Conservation (phyloP, 495 filamentous ascomycete genomes). For the Cercophora samala region DNA sequence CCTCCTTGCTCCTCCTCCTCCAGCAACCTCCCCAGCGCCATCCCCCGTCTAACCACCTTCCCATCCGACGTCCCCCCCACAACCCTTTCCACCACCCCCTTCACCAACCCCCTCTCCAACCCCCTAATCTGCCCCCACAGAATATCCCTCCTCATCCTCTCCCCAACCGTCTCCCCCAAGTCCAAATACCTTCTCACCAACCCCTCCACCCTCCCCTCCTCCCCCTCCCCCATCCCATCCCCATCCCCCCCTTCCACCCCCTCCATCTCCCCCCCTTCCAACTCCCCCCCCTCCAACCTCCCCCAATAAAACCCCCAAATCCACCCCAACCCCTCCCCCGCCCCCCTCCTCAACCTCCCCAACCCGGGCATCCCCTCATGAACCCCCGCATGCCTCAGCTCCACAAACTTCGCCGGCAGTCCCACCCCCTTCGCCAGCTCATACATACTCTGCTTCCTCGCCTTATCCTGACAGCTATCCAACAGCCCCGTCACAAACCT, state of each 20-base stretch:
- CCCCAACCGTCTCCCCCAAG: constrained; percentile 9
- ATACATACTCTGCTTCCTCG: constrained; percentile 77
- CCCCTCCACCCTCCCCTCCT: constrained; percentile 12
- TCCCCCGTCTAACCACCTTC: constrained; percentile 17
- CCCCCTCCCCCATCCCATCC: constrained; percentile 21
- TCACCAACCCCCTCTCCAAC: constrained; percentile 29
- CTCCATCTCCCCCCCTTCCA: constrained; percentile 22
- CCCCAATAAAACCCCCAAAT: constrained; percentile 85
- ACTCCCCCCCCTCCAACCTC: not conserved
- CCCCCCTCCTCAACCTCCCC: constrained; percentile 61
- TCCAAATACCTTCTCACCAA: constrained; percentile 12
- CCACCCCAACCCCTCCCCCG: constrained; percentile 71
- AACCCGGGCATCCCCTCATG: constrained; percentile 82
- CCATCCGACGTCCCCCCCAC: not conserved
- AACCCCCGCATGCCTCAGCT: constrained; percentile 83
- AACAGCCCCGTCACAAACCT: constrained; percentile 87
- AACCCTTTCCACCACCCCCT: constrained; percentile 13
- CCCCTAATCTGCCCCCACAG: not conserved
- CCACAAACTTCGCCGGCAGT: constrained; percentile 80
- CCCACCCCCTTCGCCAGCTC: constrained; percentile 69
- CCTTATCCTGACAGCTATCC: constrained; percentile 67
- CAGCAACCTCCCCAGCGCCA: constrained; percentile 11
- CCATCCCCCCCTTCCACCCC: constrained; percentile 28
- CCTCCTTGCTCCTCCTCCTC: constrained; percentile 17
- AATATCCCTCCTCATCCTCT: constrained; percentile 25